phyloP scores from a whole-genome alignment of 768 basidiomycete genomes.

The Agaricus blazei region DNA sequence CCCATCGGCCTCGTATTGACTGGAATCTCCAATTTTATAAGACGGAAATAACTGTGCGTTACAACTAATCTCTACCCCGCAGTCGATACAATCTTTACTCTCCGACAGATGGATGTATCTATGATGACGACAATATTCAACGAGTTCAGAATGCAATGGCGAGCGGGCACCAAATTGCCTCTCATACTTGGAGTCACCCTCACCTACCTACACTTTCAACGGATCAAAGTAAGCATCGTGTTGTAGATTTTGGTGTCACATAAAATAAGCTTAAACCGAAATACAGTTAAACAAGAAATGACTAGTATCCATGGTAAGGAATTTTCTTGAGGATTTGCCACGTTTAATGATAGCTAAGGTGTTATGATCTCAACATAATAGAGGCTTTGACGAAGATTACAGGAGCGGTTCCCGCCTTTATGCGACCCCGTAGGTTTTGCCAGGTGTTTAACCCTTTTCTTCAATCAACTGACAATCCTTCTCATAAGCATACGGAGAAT shows the following conservation, averaged over 20 bases:
- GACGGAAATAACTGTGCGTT: constrained; percentile 25
- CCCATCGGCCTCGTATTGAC: background rate
- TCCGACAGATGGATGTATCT: constrained; percentile 26
- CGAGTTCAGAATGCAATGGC: constrained; percentile 24
- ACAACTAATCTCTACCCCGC: background rate
- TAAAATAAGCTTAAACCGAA: background rate
- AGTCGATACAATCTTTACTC: background rate
- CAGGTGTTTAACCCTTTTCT: too few relatives aligned
- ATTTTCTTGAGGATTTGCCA: background rate
- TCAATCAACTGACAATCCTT: too few relatives aligned
- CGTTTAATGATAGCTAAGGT: too few relatives aligned
- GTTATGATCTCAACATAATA: background rate
- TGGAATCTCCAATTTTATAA: background rate
- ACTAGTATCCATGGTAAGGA: constrained; percentile 15
- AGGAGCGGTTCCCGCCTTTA: constrained; percentile 29
- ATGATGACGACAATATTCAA: constrained; percentile 20
- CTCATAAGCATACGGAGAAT: constrained; percentile 29
- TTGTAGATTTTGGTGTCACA: too few relatives aligned
- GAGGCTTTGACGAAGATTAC: constrained; percentile 21
- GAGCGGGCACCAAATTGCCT: constrained; percentile 28
- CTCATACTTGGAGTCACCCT: constrained; percentile 31
- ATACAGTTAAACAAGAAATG: constrained; percentile 16
- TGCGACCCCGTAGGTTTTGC: constrained; percentile 28
- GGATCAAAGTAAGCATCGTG: constrained; percentile 19
- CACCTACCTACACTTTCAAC: constrained; percentile 24